Evolutionary conservation across 345 rosid genomes (phyloP).

Genomic region (Eucalyptus caleyi): DNA sequence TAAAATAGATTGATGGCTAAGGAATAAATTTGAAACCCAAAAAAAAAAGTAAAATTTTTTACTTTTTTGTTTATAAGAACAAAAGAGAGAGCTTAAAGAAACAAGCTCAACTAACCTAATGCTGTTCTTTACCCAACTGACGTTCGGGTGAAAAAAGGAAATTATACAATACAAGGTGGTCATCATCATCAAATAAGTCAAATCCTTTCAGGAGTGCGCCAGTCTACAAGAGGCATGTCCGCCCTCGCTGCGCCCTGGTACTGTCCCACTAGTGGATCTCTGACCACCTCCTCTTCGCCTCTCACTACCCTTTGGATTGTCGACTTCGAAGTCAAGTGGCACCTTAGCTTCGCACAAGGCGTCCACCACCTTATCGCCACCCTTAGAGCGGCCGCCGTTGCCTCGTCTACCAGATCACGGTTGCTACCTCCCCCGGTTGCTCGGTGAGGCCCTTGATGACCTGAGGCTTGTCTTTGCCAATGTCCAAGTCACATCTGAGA

Average conservation of each 20-base stretch:
- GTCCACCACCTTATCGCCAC: neutral
- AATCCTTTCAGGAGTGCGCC: neutral
- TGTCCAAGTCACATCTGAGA: neutral
- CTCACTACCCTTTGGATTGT: neutral
- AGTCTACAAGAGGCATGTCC: neutral
- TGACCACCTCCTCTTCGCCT: neutral
- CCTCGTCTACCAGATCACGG: neutral
- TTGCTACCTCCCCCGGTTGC: neutral
- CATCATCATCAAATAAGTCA: neutral
- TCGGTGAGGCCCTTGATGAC: neutral
- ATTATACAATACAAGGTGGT: no score
- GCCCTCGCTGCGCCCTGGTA: neutral
- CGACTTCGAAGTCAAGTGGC: neutral
- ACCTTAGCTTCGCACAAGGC: neutral
- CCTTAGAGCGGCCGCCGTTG: neutral
- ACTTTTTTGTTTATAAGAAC: no score
- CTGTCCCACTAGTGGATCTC: neutral
- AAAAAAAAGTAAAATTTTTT: no score
- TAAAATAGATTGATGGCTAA: rapidly evolving
- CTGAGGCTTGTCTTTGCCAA: neutral
- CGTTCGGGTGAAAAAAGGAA: rapidly evolving
- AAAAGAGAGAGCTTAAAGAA: no score
- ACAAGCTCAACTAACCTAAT: no score
- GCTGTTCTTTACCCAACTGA: no score
- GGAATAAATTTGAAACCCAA: no score